A percentile compares a stretch with the other conserved stretches of the same genome.
These are phyloP conservation scores for Simmondsia chinensis DNA, from an alignment of 148 eudicot species.

Conservation along the genomic window DNA sequence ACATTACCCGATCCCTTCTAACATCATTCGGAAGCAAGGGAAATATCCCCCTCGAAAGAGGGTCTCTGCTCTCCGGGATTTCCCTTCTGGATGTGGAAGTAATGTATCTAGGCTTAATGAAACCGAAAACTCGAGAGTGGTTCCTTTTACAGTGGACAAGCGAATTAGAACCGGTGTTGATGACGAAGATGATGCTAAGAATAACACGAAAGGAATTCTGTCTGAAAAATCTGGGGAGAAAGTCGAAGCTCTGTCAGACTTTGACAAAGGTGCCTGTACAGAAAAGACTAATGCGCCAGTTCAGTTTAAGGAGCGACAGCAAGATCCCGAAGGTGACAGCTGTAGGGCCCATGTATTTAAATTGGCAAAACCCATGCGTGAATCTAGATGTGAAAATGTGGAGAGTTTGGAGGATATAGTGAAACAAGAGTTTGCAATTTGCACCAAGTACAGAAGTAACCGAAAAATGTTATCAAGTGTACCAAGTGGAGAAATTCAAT, in stretches of 20 bases:
- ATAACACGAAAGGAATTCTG: slow-evolving; percentile 3
- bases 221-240: slow-evolving; percentile 1
- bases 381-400: slow-evolving; percentile 2
- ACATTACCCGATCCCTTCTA: slow-evolving; percentile 5
- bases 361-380: slow-evolving; percentile 6
- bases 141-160: background rate
- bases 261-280: slow-evolving; percentile 9
- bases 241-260: slow-evolving; percentile 1
- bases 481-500: slow-evolving; percentile 1
- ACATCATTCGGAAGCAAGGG: slow-evolving; percentile 7
- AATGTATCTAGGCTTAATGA: slow-evolving; percentile 21
- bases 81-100: slow-evolving; percentile 64
- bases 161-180: slow-evolving; percentile 2
- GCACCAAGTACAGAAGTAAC: slow-evolving; percentile 16
- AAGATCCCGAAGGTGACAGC: slow-evolving; percentile 1
- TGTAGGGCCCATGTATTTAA: slow-evolving; percentile 4
- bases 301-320: slow-evolving; percentile 1
- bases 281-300: background rate
- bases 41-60: slow-evolving; percentile 34
- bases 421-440: slow-evolving; percentile 20
- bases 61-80: slow-evolving; percentile 56
- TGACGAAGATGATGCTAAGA: slow-evolving; percentile 5
- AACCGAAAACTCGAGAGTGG: slow-evolving; percentile 8
- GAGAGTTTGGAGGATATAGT: slow-evolving; percentile 2
- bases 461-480: slow-evolving; percentile 10